phyloP scores from a whole-genome alignment of 495 filamentous ascomycete genomes.

The Neurospora sp. region DNA sequence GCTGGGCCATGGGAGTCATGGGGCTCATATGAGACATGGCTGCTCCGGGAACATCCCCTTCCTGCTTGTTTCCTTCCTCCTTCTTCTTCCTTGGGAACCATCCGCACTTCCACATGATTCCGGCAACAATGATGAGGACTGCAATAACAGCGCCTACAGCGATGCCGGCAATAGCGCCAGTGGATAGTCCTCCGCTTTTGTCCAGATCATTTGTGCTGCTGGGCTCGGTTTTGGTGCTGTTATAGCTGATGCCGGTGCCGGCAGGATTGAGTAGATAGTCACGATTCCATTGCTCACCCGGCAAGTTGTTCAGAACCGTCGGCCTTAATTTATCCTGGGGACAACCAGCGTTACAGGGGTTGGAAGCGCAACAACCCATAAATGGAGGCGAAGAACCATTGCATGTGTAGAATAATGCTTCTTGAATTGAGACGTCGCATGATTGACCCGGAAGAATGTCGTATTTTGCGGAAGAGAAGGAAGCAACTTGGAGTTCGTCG shows the following conservation, averaged over 20 bases:
- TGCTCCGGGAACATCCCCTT: neutral
- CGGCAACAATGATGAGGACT: neutral
- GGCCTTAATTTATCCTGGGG: too few relatives aligned
- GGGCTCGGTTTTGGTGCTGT: neutral
- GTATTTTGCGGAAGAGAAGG: too few relatives aligned
- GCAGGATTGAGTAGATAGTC: neutral
- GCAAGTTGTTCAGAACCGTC: too few relatives aligned
- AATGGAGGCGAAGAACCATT: too few relatives aligned
- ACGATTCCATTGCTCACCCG: too few relatives aligned
- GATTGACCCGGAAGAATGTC: too few relatives aligned
- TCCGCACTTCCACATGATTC: slow-evolving; percentile 5
- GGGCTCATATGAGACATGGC: neutral
- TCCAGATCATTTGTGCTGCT: neutral
- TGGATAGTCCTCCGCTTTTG: neutral
- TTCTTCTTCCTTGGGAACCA: slow-evolving; percentile 4
- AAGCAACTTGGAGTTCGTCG: slow-evolving; percentile 9
- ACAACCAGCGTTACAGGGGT: too few relatives aligned
- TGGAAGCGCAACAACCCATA: too few relatives aligned
- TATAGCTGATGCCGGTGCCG: neutral
- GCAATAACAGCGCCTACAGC: neutral
- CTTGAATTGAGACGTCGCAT: slow-evolving; percentile 6
- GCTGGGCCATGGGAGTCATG: neutral
- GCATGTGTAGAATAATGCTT: slow-evolving; percentile 25
- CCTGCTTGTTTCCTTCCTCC: neutral
- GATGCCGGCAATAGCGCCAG: slow-evolving; percentile 11